phyloP scores from a whole-genome alignment of 257 asterid genomes.

The Capsicum baccatum region DNA sequence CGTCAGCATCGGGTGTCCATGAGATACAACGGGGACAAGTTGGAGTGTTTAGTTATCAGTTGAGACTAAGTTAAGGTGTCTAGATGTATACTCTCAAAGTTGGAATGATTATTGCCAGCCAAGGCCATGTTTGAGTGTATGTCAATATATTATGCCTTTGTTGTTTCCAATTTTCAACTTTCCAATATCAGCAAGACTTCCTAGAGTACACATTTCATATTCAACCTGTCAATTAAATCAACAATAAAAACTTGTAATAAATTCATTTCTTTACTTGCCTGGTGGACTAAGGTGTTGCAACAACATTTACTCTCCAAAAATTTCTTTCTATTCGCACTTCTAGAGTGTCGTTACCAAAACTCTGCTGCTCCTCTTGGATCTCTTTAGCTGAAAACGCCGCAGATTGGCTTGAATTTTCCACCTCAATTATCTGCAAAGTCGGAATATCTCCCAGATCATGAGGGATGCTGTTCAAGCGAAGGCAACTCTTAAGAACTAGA shows the following conservation, averaged over 20 bases:
- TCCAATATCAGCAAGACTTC: neutral
- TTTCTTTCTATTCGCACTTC: constrained; percentile 25
- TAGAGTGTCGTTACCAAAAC: constrained; percentile 34
- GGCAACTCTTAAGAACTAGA: constrained; percentile 35
- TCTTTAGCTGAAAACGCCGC: constrained; percentile 29
- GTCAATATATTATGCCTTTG: no score
- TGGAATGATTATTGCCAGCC: no score
- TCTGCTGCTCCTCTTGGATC: constrained; percentile 41
- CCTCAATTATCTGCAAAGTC: constrained; percentile 37
- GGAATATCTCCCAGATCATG: constrained; percentile 35
- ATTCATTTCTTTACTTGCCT: constrained; percentile 7
- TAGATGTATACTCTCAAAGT: no score
- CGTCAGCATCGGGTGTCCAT: no score
- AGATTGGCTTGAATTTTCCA: constrained; percentile 24
- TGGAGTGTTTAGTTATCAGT: no score
- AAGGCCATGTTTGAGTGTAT: no score
- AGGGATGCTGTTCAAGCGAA: constrained; percentile 33
- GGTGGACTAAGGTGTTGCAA: constrained; percentile 5
- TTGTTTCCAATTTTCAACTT: neutral
- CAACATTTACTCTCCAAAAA: neutral
- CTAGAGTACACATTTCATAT: neutral
- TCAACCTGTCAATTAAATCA: neutral
- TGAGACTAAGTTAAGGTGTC: no score
- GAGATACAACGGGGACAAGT: no score
- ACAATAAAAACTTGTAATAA: neutral